These are phyloP conservation scores for Aspergillus persii DNA, from an alignment of 2,329 filamentous ascomycete species.

Conservation along the genomic window DNA sequence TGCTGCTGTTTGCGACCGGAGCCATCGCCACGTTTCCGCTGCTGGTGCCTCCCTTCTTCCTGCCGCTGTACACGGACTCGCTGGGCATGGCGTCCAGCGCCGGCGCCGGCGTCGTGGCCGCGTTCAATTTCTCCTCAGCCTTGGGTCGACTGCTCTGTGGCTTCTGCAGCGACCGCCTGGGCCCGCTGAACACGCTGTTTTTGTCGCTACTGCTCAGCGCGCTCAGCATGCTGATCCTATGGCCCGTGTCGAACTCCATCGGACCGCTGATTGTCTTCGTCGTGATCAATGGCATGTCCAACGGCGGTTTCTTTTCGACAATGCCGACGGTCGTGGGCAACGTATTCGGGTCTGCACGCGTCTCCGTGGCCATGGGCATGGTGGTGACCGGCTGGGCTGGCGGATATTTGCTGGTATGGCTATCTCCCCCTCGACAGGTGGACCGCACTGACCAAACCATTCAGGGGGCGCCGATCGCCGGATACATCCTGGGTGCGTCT, in stretches of 20 bases:
- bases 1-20: conserved; percentile 53
- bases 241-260: conserved; percentile 58
- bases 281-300: conserved; percentile 59
- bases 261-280: conserved; percentile 57
- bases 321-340: conserved; percentile 63
- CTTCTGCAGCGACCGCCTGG: conserved; percentile 53
- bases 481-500: conserved; percentile 57
- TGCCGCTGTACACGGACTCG: conserved; percentile 56
- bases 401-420: conserved; percentile 58
- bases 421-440: neutral
- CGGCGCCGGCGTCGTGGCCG: conserved; percentile 59
- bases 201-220: conserved; percentile 52
- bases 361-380: conserved; percentile 61
- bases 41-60: conserved; percentile 61
- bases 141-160: conserved; percentile 57
- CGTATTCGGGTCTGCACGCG: conserved; percentile 56
- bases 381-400: conserved; percentile 60
- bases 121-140: conserved; percentile 61
- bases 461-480: conserved; percentile 58
- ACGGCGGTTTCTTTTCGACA: conserved; percentile 63
- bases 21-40: conserved; percentile 60
- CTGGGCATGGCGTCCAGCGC: conserved; percentile 54
- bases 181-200: conserved; percentile 56
- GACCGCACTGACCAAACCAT: neutral
- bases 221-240: conserved; percentile 59